Conservation (phyloP, 2,329 filamentous ascomycete genomes). For the Diaporthe amygdali region DNA sequence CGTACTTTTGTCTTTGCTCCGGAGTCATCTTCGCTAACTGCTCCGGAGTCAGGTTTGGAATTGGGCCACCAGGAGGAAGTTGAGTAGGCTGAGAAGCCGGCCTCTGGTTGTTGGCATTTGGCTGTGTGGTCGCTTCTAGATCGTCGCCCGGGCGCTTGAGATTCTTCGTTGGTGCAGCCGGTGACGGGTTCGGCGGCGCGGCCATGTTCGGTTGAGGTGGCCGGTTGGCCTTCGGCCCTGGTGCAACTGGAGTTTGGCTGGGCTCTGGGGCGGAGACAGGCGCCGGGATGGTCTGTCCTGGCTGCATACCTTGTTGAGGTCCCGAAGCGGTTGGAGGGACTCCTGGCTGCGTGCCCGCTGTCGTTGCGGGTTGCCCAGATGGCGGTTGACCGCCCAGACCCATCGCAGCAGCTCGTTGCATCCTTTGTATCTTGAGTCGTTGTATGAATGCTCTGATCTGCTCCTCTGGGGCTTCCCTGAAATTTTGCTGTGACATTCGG, state of each 20-base stretch:
- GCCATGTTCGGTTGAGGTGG: constrained; percentile 40
- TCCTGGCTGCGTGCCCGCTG: constrained; percentile 15
- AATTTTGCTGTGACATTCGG: constrained; percentile 31
- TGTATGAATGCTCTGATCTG: constrained; percentile 27
- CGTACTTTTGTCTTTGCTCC: constrained; percentile 52
- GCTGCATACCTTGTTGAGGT: constrained; percentile 29
- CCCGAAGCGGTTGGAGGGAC: neutral
- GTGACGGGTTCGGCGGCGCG: constrained; percentile 42
- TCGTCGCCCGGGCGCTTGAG: constrained; percentile 60
- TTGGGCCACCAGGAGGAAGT: neutral
- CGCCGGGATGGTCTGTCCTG: constrained; percentile 29
- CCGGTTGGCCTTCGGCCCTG: constrained; percentile 28
- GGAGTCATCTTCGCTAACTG: constrained; percentile 48
- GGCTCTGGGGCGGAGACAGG: constrained; percentile 30
- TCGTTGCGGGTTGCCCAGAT: constrained; percentile 13
- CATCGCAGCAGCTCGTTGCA: constrained; percentile 15
- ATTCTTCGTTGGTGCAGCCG: constrained; percentile 47
- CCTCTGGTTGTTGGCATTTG: constrained; percentile 34
- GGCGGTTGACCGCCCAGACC: neutral
- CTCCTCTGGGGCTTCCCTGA: constrained; percentile 29
- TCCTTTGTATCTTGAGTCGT: constrained; percentile 27
- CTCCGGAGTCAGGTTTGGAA: constrained; percentile 28
- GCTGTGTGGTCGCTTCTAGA: constrained; percentile 36
- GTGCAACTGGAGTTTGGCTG: constrained; percentile 31
- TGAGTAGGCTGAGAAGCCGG: constrained; percentile 28